These are phyloP conservation scores for Penicillium sp. DNA, from an alignment of 2,329 filamentous ascomycete species.

Conservation along the genomic window DNA sequence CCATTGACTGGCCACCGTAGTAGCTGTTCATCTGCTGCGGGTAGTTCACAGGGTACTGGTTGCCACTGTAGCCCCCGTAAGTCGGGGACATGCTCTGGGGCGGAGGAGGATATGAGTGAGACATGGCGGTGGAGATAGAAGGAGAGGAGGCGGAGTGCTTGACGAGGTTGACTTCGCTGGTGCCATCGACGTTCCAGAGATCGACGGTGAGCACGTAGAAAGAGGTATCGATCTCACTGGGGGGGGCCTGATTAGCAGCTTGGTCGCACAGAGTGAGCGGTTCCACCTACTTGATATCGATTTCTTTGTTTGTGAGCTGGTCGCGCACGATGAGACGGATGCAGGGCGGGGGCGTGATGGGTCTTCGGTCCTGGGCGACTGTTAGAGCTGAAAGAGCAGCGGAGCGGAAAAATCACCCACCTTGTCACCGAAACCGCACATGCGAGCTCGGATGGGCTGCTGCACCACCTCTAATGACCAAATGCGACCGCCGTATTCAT, in stretches of 20 bases:
- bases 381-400: slow-evolving; percentile 8
- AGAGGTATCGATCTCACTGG: slow-evolving; percentile 69
- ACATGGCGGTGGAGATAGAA: slow-evolving; percentile 78
- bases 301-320: slow-evolving; percentile 71
- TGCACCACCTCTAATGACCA: slow-evolving; percentile 78
- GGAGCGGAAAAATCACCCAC: slow-evolving; percentile 49
- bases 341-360: slow-evolving; percentile 94
- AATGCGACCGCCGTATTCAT: slow-evolving; percentile 45
- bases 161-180: slow-evolving; percentile 68
- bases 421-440: slow-evolving; percentile 99
- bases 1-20: slow-evolving; percentile 36
- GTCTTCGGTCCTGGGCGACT: slow-evolving; percentile 74
- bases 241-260: slow-evolving; percentile 5
- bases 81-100: slow-evolving; percentile 41
- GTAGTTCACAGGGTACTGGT: slow-evolving; percentile 42
- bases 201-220: slow-evolving; percentile 71
- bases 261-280: background rate
- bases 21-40: slow-evolving; percentile 40
- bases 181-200: slow-evolving; percentile 64
- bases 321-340: slow-evolving; percentile 81
- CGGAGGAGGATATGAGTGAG: slow-evolving; percentile 69
- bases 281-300: slow-evolving; percentile 73
- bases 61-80: slow-evolving; percentile 40
- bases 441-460: slow-evolving; percentile 88
- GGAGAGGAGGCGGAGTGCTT: slow-evolving; percentile 67